phyloP scores from a whole-genome alignment of 257 asterid species.

The Solanum neorickii region DNA sequence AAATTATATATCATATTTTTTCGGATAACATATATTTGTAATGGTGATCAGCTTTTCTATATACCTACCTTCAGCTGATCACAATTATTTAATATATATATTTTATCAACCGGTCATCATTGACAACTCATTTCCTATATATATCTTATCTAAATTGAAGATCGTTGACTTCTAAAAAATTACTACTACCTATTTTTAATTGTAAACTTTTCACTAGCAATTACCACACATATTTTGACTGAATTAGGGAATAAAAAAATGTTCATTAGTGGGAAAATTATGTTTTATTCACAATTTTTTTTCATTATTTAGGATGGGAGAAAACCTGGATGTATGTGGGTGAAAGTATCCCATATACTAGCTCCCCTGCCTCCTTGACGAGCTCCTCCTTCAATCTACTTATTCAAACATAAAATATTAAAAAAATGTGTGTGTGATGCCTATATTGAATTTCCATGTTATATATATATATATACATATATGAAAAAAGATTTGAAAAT shows the following conservation, averaged over 20 bases:
- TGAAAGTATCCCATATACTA: constrained; percentile 32
- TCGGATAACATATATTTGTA: neutral
- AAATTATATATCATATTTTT: neutral
- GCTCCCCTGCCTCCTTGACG: constrained; percentile 20
- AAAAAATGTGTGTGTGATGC: neutral
- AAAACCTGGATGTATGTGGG: constrained; percentile 1
- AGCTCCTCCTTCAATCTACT: constrained; percentile 17
- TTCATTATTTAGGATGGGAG: too few species aligned
- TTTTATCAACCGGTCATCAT: neutral
- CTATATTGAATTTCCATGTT: too few species aligned
- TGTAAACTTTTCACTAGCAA: neutral
- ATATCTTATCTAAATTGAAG: neutral
- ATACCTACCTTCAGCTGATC: neutral
- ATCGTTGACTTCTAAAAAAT: neutral
- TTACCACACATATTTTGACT: neutral
- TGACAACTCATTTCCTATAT: neutral
- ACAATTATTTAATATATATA: neutral
- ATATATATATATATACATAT: too few species aligned
- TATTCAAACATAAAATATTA: neutral
- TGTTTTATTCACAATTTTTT: too few species aligned
- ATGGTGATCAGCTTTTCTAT: neutral
- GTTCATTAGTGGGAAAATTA: neutral
- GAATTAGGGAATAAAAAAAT: neutral
- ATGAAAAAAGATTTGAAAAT: too few species aligned
- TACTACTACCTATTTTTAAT: too few species aligned